phyloP scores from a whole-genome alignment of 73 alveolate genomes.

The Effrenium voratum region DNA sequence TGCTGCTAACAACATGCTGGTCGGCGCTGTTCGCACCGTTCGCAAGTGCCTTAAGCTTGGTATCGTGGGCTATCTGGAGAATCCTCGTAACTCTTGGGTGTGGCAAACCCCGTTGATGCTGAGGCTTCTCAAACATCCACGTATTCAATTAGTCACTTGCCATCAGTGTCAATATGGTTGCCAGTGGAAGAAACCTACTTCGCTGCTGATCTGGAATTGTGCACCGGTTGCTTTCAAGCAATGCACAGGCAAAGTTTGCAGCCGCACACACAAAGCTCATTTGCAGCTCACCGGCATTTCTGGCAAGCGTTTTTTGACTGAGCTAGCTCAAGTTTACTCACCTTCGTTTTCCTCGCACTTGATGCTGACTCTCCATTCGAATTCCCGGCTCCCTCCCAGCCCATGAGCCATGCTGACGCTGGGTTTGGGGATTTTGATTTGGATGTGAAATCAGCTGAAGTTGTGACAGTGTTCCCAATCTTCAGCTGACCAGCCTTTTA shows the following conservation, averaged over 20 bases:
- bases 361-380: not conserved
- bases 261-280: not conserved
- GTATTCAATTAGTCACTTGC: not conserved
- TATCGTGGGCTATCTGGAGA: not conserved
- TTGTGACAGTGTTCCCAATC: too few relatives aligned
- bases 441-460: too few relatives aligned
- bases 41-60: not conserved
- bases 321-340: slow-evolving; percentile 15
- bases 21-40: not conserved
- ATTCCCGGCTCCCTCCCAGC: not conserved
- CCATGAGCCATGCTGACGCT: not conserved
- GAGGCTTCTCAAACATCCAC: not conserved
- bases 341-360: not conserved
- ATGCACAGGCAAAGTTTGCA: not conserved
- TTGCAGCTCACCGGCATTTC: not conserved
- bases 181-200: not conserved
- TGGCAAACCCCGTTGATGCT: slow-evolving; percentile 1
- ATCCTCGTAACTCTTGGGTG: not conserved
- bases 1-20: not conserved
- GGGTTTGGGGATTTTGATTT: slow-evolving; percentile 4
- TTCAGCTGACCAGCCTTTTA: too few relatives aligned
- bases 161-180: not conserved
- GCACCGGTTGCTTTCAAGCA: not conserved
- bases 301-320: not conserved
- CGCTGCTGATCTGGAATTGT: not conserved